phyloP scores from a whole-genome alignment of 805 yeast genomes.

The Wickerhamia fluorescens region DNA sequence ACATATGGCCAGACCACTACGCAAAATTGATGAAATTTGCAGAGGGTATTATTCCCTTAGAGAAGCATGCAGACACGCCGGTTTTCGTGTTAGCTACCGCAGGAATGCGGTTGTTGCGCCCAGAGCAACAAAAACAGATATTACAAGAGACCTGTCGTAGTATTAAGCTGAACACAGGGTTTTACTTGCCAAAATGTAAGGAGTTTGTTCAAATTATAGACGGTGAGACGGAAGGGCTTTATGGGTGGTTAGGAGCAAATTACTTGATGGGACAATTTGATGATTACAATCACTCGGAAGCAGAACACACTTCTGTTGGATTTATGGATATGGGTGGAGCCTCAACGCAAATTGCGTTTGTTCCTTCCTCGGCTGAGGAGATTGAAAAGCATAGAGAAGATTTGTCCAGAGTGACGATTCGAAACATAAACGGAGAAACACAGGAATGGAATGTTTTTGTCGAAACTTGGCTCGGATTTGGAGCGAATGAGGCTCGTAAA shows the following conservation, averaged over 20 bases:
- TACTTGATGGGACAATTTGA: conserved; percentile 67
- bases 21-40: conserved; percentile 63
- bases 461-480: conserved; percentile 95
- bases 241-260: conserved; percentile 92
- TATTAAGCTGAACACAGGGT: conserved; percentile 48
- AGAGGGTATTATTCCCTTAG: conserved; percentile 57
- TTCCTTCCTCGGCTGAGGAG: conserved; percentile 61
- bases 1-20: conserved; percentile 70
- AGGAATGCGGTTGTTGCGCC: conserved; percentile 80
- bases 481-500: conserved; percentile 87
- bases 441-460: conserved; percentile 86
- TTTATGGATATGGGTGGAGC: conserved; percentile 99
- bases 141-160: conserved; percentile 54
- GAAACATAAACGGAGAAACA: conserved; percentile 61
- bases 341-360: conserved; percentile 91
- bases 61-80: conserved; percentile 62
- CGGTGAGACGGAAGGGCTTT: conserved; percentile 91
- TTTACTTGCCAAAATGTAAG: conserved; percentile 51
- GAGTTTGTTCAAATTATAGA: conserved; percentile 80
- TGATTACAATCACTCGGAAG: conserved; percentile 31
- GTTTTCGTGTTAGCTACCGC: conserved; percentile 92
- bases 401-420: conserved; percentile 55
- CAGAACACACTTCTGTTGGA: conserved; percentile 61
- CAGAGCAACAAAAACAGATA: conserved; percentile 44
- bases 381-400: conserved; percentile 64